Percentiles rank a stretch among this genome's conserved stretches.
Evolutionary conservation across 2,329 filamentous ascomycete species (phyloP).

Genomic region (Ophiostoma tasmaniense): DNA sequence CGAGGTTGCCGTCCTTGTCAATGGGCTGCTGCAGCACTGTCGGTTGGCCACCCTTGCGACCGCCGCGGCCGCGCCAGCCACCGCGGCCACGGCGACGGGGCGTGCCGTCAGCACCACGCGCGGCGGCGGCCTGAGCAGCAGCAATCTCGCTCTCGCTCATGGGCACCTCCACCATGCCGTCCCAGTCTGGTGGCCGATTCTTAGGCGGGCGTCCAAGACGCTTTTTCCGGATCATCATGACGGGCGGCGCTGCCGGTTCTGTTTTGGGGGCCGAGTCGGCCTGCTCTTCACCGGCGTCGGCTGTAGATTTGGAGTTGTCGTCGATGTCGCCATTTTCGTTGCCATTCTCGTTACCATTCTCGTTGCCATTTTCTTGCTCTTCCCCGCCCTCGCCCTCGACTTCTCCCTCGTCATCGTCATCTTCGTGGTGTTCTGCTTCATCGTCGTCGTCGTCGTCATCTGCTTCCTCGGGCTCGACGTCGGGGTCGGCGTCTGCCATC

Average conservation of each 20-base stretch:
- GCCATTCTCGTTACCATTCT: slow-evolving; percentile 28
- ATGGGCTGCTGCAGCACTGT: slow-evolving; percentile 71
- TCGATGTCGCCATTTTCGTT: slow-evolving; percentile 33
- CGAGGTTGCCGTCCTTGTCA: slow-evolving; percentile 87
- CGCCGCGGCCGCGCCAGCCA: slow-evolving; percentile 62
- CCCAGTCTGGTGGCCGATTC: slow-evolving; percentile 73
- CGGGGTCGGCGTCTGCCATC: slow-evolving; percentile 34
- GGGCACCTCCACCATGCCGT: slow-evolving; percentile 50
- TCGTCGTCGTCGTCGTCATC: slow-evolving; percentile 32
- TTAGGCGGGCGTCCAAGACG: slow-evolving; percentile 80
- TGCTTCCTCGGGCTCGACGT: slow-evolving; percentile 23
- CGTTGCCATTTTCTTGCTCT: slow-evolving; percentile 34
- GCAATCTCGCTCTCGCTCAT: slow-evolving; percentile 34
- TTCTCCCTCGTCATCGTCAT: slow-evolving; percentile 29
- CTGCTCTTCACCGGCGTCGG: slow-evolving; percentile 33
- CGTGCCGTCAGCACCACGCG: slow-evolving; percentile 26
- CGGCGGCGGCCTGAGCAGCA: slow-evolving; percentile 11
- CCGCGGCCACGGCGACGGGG: slow-evolving; percentile 58
- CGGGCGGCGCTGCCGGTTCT: slow-evolving; percentile 46
- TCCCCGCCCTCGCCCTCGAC: slow-evolving; percentile 32
- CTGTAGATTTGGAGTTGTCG: slow-evolving; percentile 28
- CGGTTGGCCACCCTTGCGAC: slow-evolving; percentile 55
- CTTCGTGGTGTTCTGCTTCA: slow-evolving; percentile 31
- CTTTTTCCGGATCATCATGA: slow-evolving; percentile 60
- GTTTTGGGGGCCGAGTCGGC: slow-evolving; percentile 20